Base-by-base conservation (phyloP, 495 filamentous ascomycete genomes). In the Niebla homalea region DNA sequence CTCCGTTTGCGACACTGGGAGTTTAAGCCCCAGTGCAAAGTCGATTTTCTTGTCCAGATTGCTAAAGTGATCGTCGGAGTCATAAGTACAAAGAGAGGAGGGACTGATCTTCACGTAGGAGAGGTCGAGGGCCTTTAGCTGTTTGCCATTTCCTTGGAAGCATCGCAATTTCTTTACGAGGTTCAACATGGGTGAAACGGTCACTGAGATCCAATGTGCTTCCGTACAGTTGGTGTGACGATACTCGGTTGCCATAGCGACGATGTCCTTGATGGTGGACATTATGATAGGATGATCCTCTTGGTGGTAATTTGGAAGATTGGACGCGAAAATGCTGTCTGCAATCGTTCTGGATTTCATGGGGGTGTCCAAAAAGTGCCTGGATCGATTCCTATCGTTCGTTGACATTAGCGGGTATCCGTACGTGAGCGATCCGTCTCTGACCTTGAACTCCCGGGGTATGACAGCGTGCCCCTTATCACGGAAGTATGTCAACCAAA, bases 81-180 rank as follows among this genome's bases (percentile, higher is more conserved):
- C n/a, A n/a, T n/a, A n/a, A n/a, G n/a, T n/a, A n/a, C n/a, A n/a
- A n/a, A n/a, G n/a, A n/a, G n/a, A n/a, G n/a, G n/a, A n/a, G n/a
- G n/a, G n/a, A n/a, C n/a, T n/a, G n/a, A n/a, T n/a, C n/a, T n/a
- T n/a, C n/a, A n/a, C n/a, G n/a, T n/a, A n/a, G n/a, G n/a, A n/a
- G n/a, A n/a, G n/a, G n/a, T n/a, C n/a, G n/a, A n/a, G n/a, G n/a
- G n/a, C n/a, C n/a, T n/a, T n/a, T n/a, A n/a, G n/a, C n/a, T 39
- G 44, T n/a, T 5, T 55, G 52, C 45, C 37, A 6, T 56, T 36
- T n/a, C n/a, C n/a, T n/a, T 48, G 50, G 20, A 20, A 48, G 8
- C n/a, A n/a, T 40, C 16, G 16, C 18, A 52, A 23, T 29, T 19
- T 22, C 12, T 36, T 11, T 8, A 52, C 36, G 5, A 52, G 50